These are phyloP conservation scores for Colletotrichum sp. DNA, from an alignment of 2,329 filamentous ascomycete species.

Conservation along the genomic window DNA sequence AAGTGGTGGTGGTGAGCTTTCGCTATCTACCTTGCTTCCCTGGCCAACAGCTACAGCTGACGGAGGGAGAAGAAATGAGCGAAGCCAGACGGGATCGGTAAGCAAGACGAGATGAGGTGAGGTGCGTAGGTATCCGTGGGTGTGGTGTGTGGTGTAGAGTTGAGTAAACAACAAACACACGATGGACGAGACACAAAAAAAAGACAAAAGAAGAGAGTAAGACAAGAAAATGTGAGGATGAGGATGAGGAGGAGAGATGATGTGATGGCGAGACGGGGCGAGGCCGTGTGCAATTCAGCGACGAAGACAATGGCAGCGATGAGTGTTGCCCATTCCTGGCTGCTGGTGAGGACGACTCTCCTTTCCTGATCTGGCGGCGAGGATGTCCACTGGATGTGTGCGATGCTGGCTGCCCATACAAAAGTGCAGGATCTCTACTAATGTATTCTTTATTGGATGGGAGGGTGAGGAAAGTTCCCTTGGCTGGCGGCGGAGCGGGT, in stretches of 20 bases:
- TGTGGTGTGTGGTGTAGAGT: neutral
- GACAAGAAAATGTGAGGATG: neutral
- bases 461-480: neutral
- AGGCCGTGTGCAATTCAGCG: neutral
- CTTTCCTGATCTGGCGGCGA: neutral
- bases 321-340: neutral
- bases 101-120: neutral
- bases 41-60: neutral
- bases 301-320: neutral
- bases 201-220: neutral
- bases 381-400: neutral
- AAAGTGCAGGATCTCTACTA: neutral
- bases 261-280: neutral
- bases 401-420: neutral
- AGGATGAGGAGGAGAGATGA: neutral
- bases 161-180: neutral
- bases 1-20: neutral
- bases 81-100: neutral
- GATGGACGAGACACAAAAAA: neutral
- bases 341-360: neutral
- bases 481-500: neutral
- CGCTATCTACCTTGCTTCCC: neutral
- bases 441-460: neutral
- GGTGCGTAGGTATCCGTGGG: neutral
- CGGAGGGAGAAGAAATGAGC: neutral